phyloP scores from a whole-genome alignment of 257 asterid genomes.

The Solanum appendiculatum region DNA sequence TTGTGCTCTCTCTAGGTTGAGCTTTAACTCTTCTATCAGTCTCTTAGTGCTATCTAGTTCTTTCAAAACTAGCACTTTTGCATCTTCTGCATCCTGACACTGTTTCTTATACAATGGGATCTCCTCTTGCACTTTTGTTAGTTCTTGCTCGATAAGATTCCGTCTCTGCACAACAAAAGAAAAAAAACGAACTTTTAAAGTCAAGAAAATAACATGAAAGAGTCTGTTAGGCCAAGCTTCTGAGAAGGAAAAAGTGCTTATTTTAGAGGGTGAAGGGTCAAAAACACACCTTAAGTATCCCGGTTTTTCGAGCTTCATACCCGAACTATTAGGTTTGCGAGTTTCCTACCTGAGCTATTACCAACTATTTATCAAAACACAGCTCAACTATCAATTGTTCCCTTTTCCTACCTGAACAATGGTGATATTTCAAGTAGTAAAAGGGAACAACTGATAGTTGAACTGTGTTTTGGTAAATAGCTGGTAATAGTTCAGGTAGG shows the following conservation, averaged over 20 bases:
- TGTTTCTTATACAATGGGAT: slow-evolving; percentile 69
- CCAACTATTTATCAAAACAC: background rate
- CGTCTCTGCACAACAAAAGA: slow-evolving; percentile 46
- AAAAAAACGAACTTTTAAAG: background rate
- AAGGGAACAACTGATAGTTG: background rate
- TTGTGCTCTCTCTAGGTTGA: slow-evolving; percentile 81
- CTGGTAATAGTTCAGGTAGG: background rate
- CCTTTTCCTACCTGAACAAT: background rate
- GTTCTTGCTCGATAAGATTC: slow-evolving; percentile 73
- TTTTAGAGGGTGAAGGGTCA: background rate
- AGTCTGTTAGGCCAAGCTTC: background rate
- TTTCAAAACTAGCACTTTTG: slow-evolving; percentile 46
- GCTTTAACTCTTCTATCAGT: slow-evolving; percentile 80
- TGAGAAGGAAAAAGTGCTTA: background rate
- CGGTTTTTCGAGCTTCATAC: background rate
- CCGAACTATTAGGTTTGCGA: background rate
- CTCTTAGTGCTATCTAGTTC: slow-evolving; percentile 75
- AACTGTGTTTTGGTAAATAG: background rate
- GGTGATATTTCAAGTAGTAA: background rate
- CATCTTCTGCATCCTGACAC: slow-evolving; percentile 62
- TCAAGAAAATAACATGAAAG: background rate
- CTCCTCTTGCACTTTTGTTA: slow-evolving; percentile 71
- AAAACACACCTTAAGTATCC: background rate
- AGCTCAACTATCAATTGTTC: background rate
- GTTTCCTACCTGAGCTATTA: background rate